These are phyloP conservation scores for Candida caryicola DNA, from an alignment of 805 yeast genomes.

Conservation along the genomic window DNA sequence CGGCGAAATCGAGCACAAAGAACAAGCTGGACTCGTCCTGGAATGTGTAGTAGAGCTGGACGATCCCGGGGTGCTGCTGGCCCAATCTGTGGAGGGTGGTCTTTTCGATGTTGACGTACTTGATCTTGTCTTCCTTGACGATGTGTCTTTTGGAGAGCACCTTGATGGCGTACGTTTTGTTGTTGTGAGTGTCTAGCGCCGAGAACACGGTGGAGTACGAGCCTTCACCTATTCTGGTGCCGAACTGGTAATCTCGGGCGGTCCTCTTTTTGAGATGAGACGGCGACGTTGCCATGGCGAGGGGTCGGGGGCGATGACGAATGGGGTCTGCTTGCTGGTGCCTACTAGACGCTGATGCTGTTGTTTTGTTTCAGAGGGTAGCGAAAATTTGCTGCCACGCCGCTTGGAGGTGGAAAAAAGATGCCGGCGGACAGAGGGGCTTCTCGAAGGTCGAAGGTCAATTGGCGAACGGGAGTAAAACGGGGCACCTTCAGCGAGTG, in stretches of 20 bases:
- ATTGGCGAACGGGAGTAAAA: too few species aligned
- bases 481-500: too few species aligned
- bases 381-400: too few species aligned
- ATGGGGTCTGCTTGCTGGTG: too few species aligned
- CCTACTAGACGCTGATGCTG: too few species aligned
- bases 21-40: conserved; percentile 87
- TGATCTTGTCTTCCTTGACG: conserved; percentile 89
- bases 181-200: conserved; percentile 73
- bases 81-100: conserved; percentile 84
- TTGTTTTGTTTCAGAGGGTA: too few species aligned
- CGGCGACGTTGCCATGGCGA: conserved; percentile 1
- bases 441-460: too few species aligned
- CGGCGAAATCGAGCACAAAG: conserved; percentile 91
- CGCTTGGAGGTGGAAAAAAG: too few species aligned
- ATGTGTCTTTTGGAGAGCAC: conserved; percentile 89
- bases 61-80: conserved; percentile 87
- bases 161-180: conserved; percentile 83
- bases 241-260: conserved; percentile 86
- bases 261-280: conserved; percentile 35
- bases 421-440: too few species aligned
- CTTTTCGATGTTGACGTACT: conserved; percentile 94
- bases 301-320: too few species aligned
- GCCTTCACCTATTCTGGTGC: conserved; percentile 89
- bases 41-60: conserved; percentile 87
- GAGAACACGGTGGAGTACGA: conserved; percentile 91